Base-by-base conservation (phyloP, 331 rosid genomes). In the Spiraea crenata region DNA sequence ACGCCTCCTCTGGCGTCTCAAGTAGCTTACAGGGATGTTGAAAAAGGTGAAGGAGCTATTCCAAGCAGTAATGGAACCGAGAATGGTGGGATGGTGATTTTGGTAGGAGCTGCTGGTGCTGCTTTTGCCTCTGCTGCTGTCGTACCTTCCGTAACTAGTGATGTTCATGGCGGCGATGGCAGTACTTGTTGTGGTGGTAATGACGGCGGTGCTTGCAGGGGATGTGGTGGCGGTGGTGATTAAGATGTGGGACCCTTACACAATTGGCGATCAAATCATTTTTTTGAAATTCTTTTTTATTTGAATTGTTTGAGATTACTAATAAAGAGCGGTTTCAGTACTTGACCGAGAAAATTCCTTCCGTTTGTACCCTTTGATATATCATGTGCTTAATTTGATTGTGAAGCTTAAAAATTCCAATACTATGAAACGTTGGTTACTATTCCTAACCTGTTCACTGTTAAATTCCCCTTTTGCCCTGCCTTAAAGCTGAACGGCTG, bases 51-150 rank as follows among this genome's bases (percentile, higher is more conserved):
- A 56, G 61, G 38, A 20, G 5, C 38, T 3, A 11, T 20, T 57
- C 63, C 5, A 9, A 56, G 37, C 11, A 25, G n/a, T 57, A 57
- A 13, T 31, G 63, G 63, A 57, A 57, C 63, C 25, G 31, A 34
- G 19, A n/a, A 57, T 57, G 63, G 63, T 13, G 63, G 63, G 19
- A 35, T 57, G 63, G 63, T 57, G 9, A 57, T 57, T 38, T 35
- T 57, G 63, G 42, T 35, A 2, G 63, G 19, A 37, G 19, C 63
- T 37, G 19, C 63, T 37, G 63, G 63, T 34, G 63, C 63, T 0
- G 19, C 42, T 34, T 57, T 57, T 34, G 41, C 61, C 12, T 5
- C 61, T 31, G 9, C 61, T 25, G n/a, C 39, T 57, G 61, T 56
- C 7, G n/a, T 19, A 6, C n/a, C 61, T 9, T 15, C 39, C n/a